These are phyloP conservation scores for Collybia sp. DNA, from an alignment of 768 basidiomycete genomes.

Conservation along the genomic window DNA sequence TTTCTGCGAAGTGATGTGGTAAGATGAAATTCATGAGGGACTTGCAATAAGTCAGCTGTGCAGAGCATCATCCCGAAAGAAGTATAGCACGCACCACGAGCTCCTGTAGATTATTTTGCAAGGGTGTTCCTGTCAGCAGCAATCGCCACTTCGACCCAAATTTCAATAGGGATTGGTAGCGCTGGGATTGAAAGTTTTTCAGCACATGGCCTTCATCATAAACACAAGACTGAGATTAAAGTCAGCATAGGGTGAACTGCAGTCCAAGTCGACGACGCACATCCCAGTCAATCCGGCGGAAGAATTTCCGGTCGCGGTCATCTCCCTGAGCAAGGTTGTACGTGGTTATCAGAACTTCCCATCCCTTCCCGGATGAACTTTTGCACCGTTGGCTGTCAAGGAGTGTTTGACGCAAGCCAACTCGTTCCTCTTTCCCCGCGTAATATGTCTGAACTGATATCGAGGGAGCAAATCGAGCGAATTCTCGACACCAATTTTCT, in stretches of 20 bases:
- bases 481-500: conserved; percentile 99
- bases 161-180: conserved; percentile 84
- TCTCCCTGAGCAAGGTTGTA: conserved; percentile 93
- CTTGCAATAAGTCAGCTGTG: conserved; percentile 35
- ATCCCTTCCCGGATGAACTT: conserved; percentile 51
- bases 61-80: neutral
- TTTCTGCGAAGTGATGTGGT: conserved; percentile 79
- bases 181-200: conserved; percentile 97
- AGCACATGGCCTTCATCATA: conserved; percentile 97
- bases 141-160: conserved; percentile 87
- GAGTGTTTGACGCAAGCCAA: conserved; percentile 67
- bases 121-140: conserved; percentile 90
- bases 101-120: conserved; percentile 90
- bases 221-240: conserved; percentile 66
- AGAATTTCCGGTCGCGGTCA: conserved; percentile 88
- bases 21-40: conserved; percentile 98
- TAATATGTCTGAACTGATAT: conserved; percentile 91
- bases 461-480: conserved; percentile 82
- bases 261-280: conserved; percentile 43
- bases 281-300: conserved; percentile 88
- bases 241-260: conserved; percentile 6
- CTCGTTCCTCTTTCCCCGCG: conserved; percentile 85
- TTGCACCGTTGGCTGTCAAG: conserved; percentile 48
- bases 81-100: conserved; percentile 62
- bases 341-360: conserved; percentile 95